Conservation (phyloP, 177 flowering plant genomes). For the Vitis hybrid region DNA sequence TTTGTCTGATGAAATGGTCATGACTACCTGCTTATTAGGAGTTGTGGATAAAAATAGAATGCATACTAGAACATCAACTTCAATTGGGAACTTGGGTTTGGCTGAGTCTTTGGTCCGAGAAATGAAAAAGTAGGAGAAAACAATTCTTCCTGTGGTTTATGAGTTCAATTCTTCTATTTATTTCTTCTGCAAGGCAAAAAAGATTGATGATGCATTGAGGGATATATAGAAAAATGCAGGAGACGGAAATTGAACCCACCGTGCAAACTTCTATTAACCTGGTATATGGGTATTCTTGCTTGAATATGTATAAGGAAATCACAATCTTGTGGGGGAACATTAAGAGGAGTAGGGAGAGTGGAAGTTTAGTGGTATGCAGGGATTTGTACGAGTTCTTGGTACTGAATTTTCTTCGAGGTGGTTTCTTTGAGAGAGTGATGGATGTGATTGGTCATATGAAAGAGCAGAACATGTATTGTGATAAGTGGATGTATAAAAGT, state of each 20-base stretch:
- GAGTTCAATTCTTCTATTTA: slow-evolving; percentile 71
- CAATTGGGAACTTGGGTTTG: slow-evolving; percentile 28
- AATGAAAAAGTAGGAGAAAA: slow-evolving; percentile 27
- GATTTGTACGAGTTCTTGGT: slow-evolving; percentile 67
- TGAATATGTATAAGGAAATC: slow-evolving; percentile 69
- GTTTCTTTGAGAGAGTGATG: slow-evolving; percentile 85
- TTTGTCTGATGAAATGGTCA: slow-evolving; percentile 29
- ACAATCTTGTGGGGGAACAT: slow-evolving; percentile 92
- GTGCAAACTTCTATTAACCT: slow-evolving; percentile 55
- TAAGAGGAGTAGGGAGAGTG: slow-evolving; percentile 49
- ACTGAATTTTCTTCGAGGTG: slow-evolving; percentile 72
- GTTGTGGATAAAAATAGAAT: slow-evolving; percentile 3
- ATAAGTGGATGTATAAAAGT: slow-evolving; percentile 61
- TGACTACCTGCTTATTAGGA: slow-evolving; percentile 27
- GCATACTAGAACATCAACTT: slow-evolving; percentile 2
- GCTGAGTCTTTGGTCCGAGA: slow-evolving; percentile 39
- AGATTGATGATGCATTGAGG: slow-evolving; percentile 76
- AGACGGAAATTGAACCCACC: slow-evolving; percentile 52
- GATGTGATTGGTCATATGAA: slow-evolving; percentile 66
- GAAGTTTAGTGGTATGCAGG: slow-evolving; percentile 29
- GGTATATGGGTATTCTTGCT: slow-evolving; percentile 54
- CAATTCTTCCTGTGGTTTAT: slow-evolving; percentile 26
- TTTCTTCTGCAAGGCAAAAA: slow-evolving; percentile 81
- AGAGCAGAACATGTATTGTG: slow-evolving; percentile 45
- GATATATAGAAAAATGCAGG: slow-evolving; percentile 60